Percentiles rank a stretch among this genome's conserved stretches.
Conservation (phyloP, 2,329 filamentous ascomycete genomes). For the Diaporthe velutina region DNA sequence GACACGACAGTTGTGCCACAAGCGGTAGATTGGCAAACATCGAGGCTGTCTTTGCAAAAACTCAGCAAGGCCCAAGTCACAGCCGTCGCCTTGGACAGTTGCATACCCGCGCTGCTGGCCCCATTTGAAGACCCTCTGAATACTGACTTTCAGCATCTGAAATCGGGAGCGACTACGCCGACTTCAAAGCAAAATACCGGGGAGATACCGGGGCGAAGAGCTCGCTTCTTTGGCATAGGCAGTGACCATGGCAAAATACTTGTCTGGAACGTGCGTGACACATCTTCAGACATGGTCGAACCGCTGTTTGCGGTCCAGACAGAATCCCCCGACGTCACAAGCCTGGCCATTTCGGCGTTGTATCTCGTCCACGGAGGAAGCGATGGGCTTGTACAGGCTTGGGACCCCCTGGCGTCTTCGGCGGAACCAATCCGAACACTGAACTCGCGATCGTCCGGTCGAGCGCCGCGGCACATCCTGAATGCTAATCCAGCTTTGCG, state of each 20-base stretch:
- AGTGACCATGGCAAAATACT: constrained; percentile 83
- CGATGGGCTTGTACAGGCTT: constrained; percentile 94
- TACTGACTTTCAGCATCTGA: constrained; percentile 53
- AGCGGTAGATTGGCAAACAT: constrained; percentile 75
- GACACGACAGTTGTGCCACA: not conserved
- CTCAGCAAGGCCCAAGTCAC: constrained; percentile 74
- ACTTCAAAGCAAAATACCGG: constrained; percentile 52
- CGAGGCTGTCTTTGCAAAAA: constrained; percentile 72
- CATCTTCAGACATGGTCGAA: constrained; percentile 69
- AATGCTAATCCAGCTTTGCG: constrained; percentile 68
- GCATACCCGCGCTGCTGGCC: constrained; percentile 78
- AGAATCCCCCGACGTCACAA: constrained; percentile 88
- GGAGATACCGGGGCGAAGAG: constrained; percentile 87
- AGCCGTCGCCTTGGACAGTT: constrained; percentile 79
- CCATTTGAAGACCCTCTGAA: constrained; percentile 83
- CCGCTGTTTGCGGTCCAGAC: constrained; percentile 89
- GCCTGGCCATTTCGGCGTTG: constrained; percentile 84
- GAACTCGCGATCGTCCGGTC: constrained; percentile 85
- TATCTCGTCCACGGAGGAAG: constrained; percentile 94
- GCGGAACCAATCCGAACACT: constrained; percentile 85
- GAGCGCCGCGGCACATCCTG: constrained; percentile 80
- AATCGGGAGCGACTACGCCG: constrained; percentile 55
- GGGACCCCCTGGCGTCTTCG: constrained; percentile 92
- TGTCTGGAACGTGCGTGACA: constrained; percentile 86
- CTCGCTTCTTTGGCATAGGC: constrained; percentile 84